Conservation (phyloP, 345 rosid genomes). For the Aquilaria yunnanensis region DNA sequence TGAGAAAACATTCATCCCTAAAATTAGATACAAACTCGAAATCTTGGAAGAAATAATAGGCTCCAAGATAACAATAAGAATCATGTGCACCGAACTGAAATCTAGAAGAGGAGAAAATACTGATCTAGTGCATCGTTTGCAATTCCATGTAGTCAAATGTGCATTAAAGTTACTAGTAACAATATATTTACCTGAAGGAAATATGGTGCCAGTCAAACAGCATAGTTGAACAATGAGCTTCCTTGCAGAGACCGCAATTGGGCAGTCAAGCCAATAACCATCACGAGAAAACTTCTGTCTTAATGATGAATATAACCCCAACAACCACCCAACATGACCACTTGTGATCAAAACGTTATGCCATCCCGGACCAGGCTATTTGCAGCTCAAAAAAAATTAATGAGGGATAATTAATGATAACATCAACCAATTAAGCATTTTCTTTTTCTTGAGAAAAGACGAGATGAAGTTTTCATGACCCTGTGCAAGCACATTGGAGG, state of each 20-base stretch:
- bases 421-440: neutral
- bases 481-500: neutral
- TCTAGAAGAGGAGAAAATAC: too few species aligned
- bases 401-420: neutral
- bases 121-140: too few species aligned
- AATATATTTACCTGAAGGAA: slow-evolving; percentile 58
- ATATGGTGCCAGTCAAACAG: slow-evolving; percentile 76
- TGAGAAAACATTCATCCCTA: slow-evolving; percentile 13
- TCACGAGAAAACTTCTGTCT: slow-evolving; percentile 69
- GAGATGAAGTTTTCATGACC: slow-evolving; percentile 1
- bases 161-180: neutral
- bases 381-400: slow-evolving; percentile 18
- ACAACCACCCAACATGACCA: slow-evolving; percentile 80
- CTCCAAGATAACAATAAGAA: neutral
- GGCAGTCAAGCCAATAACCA: slow-evolving; percentile 87
- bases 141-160: too few species aligned
- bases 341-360: slow-evolving; percentile 79
- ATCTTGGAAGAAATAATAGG: too few species aligned
- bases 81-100: too few species aligned
- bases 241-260: slow-evolving; percentile 89
- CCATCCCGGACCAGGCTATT: slow-evolving; percentile 97
- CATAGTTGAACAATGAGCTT: slow-evolving; percentile 91
- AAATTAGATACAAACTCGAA: neutral
- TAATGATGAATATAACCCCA: slow-evolving; percentile 64
- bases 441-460: neutral